phyloP scores from a whole-genome alignment of 179 eudicot genomes.

The Beta lomatogona region DNA sequence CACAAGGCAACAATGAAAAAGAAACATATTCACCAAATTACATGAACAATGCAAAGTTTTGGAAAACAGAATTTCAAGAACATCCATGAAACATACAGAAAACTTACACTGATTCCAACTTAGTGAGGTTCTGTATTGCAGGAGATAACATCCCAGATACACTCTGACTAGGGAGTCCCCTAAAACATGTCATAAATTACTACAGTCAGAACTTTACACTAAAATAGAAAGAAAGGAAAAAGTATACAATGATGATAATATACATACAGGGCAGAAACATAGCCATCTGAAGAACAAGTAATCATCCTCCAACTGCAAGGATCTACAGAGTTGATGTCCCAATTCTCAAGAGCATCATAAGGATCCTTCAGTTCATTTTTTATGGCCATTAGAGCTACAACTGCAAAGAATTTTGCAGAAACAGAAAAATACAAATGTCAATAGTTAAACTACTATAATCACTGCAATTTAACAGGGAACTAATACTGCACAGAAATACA shows the following conservation, averaged over 20 bases:
- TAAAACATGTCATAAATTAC: conserved; percentile 24
- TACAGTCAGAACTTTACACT: conserved; percentile 13
- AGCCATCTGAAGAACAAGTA: conserved; percentile 65
- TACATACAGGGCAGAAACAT: conserved; percentile 76
- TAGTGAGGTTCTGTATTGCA: conserved; percentile 73
- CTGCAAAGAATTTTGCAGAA: conserved; percentile 39
- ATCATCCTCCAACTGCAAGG: conserved; percentile 98
- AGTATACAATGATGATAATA: not conserved
- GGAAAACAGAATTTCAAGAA: not conserved
- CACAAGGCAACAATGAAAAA: conserved; percentile 2
- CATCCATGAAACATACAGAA: not conserved
- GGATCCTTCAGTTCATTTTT: conserved; percentile 68
- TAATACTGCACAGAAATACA: conserved; percentile 5
- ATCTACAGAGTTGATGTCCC: conserved; percentile 85
- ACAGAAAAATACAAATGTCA: not conserved
- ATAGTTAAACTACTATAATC: not conserved
- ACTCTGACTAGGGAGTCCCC: conserved; percentile 82
- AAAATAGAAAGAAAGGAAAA: not conserved
- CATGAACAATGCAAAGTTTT: not conserved
- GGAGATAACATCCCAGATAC: conserved; percentile 83
- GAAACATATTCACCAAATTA: not conserved
- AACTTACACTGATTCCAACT: conserved; percentile 75
- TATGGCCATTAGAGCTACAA: conserved; percentile 78
- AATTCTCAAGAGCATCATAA: conserved; percentile 66
- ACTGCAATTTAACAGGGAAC: not conserved